Evolutionary conservation across 1,284 basidiomycete species (phyloP), one percentile per base, ranked within the genome.

Genomic region (Ceratobasidium sp.): DNA sequence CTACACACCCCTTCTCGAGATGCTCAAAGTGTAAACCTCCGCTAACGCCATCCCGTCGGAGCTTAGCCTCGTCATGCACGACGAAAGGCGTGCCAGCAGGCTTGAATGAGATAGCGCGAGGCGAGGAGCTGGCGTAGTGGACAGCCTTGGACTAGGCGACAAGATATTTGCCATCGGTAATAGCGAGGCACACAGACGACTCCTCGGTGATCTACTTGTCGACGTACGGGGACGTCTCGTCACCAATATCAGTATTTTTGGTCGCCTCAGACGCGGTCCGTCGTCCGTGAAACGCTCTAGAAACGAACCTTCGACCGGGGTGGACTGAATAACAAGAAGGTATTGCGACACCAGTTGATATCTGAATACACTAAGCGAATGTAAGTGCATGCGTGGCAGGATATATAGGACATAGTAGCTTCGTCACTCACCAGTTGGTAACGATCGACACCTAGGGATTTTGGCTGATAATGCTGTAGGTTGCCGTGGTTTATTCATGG

Each of bases 11-110:
- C 81, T 95, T 91, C 81, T 94, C 92, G 67, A 99, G 90, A 75
- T 99, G 91, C 87, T 99, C 99, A 86, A 99, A 85, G 86, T 99
- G 99, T 51, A 97, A 98, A 86, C 98, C 98, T 84, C 98, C 98
- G 80, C 98, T 99, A 85, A 97, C 96, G 75, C 98, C 95, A 75
- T 97, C 97, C 85, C 99, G 97, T 87, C 99, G 97, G 84, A 98
- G 95, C 87, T 99, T 98, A 85, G 97, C 96, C 84, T 99, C 98
- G 83, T 99, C 99, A 83, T 99, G 97, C 22, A 99, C 92, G 78
- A 99, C 96, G 64, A 99, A 87, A 53, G 97, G 94, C 85, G 98
- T 90, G 77, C 90, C 87, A 81, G 90, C 90, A 84, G 97, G 94
- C 86, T 93, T 91, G 80, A 98, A 87, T 73, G 93, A 87, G 78